phyloP scores from a whole-genome alignment of 179 eudicot species.

The Heliamphora pulchella region DNA sequence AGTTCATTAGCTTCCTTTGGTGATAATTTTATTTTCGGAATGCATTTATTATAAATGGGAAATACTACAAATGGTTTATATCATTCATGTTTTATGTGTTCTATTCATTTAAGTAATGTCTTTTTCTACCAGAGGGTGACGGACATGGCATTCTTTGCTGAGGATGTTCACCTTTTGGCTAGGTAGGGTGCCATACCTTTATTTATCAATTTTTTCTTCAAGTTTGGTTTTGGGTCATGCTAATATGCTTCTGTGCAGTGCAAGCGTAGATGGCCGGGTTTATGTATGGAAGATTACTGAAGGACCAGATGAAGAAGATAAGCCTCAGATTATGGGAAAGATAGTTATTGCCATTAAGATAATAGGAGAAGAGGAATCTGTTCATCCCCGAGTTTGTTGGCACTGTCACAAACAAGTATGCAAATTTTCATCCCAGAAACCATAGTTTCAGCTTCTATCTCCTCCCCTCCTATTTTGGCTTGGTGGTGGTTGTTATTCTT shows the following conservation, averaged over 20 bases:
- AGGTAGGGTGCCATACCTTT: conserved; percentile 43
- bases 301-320: conserved; percentile 80
- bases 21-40: background rate
- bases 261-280: conserved; percentile 89
- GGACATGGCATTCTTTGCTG: conserved; percentile 98
- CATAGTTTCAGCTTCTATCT: background rate
- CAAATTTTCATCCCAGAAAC: background rate
- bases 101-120: conserved; percentile 5
- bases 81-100: background rate
- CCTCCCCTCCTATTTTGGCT: background rate
- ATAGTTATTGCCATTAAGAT: conserved; percentile 71
- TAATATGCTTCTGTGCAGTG: conserved; percentile 46
- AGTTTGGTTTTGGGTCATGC: conserved; percentile 17
- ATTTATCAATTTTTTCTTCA: background rate
- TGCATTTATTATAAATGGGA: background rate
- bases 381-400: conserved; percentile 97
- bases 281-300: conserved; percentile 89
- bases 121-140: conserved; percentile 71
- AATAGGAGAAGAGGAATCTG: conserved; percentile 65
- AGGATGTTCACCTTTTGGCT: conserved; percentile 96
- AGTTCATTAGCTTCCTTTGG: background rate
- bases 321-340: conserved; percentile 74
- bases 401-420: conserved; percentile 94
- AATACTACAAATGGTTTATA: background rate
- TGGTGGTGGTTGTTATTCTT: background rate